Evolutionary conservation across 164 flowering plant species (phyloP).

Genomic region (Nelumbo lutea): DNA sequence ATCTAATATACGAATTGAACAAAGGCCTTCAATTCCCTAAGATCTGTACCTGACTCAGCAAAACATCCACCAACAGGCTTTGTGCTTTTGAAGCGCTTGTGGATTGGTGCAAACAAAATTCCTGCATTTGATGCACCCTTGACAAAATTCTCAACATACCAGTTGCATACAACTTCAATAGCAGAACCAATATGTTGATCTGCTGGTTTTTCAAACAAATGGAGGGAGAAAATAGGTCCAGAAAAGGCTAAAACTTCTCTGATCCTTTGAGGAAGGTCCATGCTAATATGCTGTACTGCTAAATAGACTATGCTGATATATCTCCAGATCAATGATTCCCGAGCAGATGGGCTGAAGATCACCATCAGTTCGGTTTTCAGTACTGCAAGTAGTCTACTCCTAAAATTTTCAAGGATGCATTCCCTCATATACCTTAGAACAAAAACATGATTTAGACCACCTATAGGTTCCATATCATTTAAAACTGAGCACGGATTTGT

Average conservation of each 20-base stretch:
- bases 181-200: slow-evolving; percentile 79
- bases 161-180: slow-evolving; percentile 77
- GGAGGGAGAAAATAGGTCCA: slow-evolving; percentile 87
- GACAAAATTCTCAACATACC: slow-evolving; percentile 93
- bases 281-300: slow-evolving; percentile 95
- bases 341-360: slow-evolving; percentile 90
- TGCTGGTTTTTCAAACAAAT: slow-evolving; percentile 61
- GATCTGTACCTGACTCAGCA: slow-evolving; percentile 86
- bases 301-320: slow-evolving; percentile 75
- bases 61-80: slow-evolving; percentile 95
- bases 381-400: slow-evolving; percentile 72
- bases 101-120: slow-evolving; percentile 73
- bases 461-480: slow-evolving; percentile 99
- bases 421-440: slow-evolving; percentile 96
- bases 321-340: slow-evolving; percentile 72
- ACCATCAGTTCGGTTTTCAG: slow-evolving; percentile 61
- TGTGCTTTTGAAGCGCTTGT: slow-evolving; percentile 81
- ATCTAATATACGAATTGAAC: slow-evolving; percentile 66
- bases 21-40: slow-evolving; percentile 77
- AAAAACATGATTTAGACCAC: slow-evolving; percentile 97
- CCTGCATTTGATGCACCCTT: slow-evolving; percentile 90
- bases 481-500: slow-evolving; percentile 89
- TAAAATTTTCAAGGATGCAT: slow-evolving; percentile 91
- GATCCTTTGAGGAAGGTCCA: slow-evolving; percentile 91
- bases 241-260: slow-evolving; percentile 80